These are phyloP conservation scores for Mycena galericulata DNA, from an alignment of 768 basidiomycete genomes.

Conservation along the genomic window DNA sequence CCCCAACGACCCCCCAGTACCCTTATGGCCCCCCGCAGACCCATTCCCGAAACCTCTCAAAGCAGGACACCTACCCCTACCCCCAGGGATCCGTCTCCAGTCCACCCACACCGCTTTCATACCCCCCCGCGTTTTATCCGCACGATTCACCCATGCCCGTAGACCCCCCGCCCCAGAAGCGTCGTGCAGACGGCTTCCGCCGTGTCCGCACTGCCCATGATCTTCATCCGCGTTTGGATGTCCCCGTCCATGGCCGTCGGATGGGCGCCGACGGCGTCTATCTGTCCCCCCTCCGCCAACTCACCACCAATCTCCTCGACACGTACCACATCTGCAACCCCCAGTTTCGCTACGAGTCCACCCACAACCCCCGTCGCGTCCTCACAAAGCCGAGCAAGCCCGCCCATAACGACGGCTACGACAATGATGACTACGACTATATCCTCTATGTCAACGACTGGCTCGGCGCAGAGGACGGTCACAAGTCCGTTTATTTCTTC, in stretches of 20 bases:
- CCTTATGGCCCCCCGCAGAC: slow-evolving; percentile 59
- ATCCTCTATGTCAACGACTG: slow-evolving; percentile 99
- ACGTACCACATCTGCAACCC: slow-evolving; percentile 97
- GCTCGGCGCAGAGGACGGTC: slow-evolving; percentile 92
- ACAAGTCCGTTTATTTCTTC: slow-evolving; percentile 75
- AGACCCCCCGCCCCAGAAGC: slow-evolving; percentile 70
- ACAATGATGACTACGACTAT: slow-evolving; percentile 99
- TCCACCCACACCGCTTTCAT: slow-evolving; percentile 80
- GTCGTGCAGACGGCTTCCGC: slow-evolving; percentile 82
- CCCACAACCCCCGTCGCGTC: slow-evolving; percentile 95
- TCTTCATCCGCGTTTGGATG: slow-evolving; percentile 79
- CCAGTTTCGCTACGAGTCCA: slow-evolving; percentile 92
- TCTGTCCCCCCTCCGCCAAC: slow-evolving; percentile 75
- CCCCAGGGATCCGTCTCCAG: slow-evolving; percentile 71
- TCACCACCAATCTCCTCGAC: slow-evolving; percentile 89
- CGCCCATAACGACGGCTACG: slow-evolving; percentile 94
- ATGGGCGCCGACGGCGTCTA: slow-evolving; percentile 82
- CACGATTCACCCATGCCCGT: slow-evolving; percentile 77
- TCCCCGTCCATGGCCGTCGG: slow-evolving; percentile 72
- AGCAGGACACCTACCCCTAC: slow-evolving; percentile 66
- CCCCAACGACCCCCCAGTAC: slow-evolving; percentile 67
- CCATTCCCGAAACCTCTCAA: slow-evolving; percentile 70
- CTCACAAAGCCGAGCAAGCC: slow-evolving; percentile 98
- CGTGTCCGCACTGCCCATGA: slow-evolving; percentile 83
- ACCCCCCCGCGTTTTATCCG: slow-evolving; percentile 68